phyloP scores from a whole-genome alignment of 176 grass and related monocot species.

The barley (Hordeum vulgare) region DNA sequence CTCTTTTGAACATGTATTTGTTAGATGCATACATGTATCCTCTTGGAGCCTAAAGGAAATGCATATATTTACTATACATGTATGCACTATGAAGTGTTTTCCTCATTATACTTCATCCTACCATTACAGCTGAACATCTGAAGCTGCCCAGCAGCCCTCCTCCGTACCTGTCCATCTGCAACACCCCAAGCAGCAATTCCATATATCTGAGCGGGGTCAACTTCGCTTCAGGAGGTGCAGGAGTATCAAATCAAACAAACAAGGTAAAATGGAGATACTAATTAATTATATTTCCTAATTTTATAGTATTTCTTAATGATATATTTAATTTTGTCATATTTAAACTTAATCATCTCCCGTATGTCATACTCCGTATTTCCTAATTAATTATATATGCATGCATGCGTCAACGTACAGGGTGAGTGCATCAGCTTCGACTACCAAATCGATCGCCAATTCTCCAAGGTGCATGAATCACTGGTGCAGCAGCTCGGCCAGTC shows the following conservation, averaged over 20 bases:
- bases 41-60: background rate
- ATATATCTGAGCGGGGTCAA: constrained; percentile 43
- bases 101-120: background rate
- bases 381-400: background rate
- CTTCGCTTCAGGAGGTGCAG: constrained; percentile 71
- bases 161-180: constrained; percentile 38
- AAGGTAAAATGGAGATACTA: constrained; percentile 4
- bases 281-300: no score
- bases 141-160: constrained; percentile 29
- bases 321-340: no score
- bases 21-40: no score
- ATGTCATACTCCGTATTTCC: background rate
- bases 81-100: background rate
- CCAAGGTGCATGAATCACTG: constrained; percentile 14
- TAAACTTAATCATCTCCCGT: background rate
- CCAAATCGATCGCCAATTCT: constrained; percentile 40
- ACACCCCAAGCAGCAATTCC: constrained; percentile 17
- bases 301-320: no score
- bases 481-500: constrained; percentile 35
- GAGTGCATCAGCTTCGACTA: constrained; percentile 48
- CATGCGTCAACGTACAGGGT: constrained; percentile 3
- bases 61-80: background rate
- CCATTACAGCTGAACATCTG: constrained; percentile 38
- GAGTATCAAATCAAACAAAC: constrained; percentile 48
- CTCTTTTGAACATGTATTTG: no score